These are phyloP conservation scores for Senna siamea DNA, from an alignment of 306 rosid genomes.

Conservation along the genomic window DNA sequence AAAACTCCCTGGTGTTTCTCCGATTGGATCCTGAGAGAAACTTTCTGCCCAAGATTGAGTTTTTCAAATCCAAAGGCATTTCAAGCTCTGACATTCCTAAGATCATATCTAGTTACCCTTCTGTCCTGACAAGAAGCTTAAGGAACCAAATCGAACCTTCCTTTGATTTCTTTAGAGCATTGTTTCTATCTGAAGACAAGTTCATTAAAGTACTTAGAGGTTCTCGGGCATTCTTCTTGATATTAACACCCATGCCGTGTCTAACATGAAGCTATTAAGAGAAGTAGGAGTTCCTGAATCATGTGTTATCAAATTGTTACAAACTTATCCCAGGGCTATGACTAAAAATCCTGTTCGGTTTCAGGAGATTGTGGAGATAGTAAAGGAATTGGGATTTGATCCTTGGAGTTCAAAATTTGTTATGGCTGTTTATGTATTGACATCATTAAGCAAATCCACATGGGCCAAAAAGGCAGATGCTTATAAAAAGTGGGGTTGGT, in stretches of 20 bases:
- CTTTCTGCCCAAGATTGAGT: constrained; percentile 4
- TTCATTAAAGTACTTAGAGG: background rate
- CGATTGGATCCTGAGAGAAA: background rate
- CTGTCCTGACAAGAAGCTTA: background rate
- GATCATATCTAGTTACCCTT: background rate
- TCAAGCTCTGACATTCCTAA: background rate
- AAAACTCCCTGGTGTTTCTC: background rate
- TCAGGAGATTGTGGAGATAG: background rate
- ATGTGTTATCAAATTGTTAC: background rate
- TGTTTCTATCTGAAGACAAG: background rate
- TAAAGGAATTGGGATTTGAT: background rate
- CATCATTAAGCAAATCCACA: background rate
- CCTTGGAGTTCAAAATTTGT: background rate
- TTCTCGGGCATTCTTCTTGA: background rate
- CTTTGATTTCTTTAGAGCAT: constrained; percentile 8
- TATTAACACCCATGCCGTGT: too few relatives aligned
- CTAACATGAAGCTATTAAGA: background rate
- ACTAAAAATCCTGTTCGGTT: background rate
- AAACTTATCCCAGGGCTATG: background rate
- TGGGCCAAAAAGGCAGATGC: background rate
- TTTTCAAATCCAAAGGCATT: constrained; percentile 32
- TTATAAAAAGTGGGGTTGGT: constrained; percentile 38
- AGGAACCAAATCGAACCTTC: background rate
- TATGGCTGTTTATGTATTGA: background rate
- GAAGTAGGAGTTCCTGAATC: background rate